Evolutionary conservation across 23 red algal species (phyloP), one percentile per base, ranked within the genome.

Genomic region (Agarophyton chilense): DNA sequence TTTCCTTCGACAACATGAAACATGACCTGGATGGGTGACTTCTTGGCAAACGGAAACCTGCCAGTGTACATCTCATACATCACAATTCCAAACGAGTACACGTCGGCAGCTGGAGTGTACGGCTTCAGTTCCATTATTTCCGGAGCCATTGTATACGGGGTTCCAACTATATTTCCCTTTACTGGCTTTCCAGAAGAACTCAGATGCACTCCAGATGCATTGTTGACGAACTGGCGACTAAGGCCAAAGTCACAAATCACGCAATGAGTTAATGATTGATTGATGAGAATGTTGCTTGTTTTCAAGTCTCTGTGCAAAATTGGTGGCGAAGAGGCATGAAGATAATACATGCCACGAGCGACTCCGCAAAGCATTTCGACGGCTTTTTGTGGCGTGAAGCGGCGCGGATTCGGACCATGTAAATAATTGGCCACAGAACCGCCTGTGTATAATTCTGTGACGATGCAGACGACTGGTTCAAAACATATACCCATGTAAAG

Each of bases 241-340:
- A 98, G 82, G 21, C 96, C 96, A 83, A 98, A 98, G 55, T 98
- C 96, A 53, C 96, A 98, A 75, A 98, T 98, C 12, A 94, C 96
- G 17, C 83, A 86, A 68, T 94, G 96, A 58, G 75, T 95, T 17
- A 95, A 19, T 31, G 82, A 38, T 84, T 83, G 68, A 77, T 98
- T 92, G 40, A 98, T 79, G 47, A 98, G 86, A 63, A 98, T 93
- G 86, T 98, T 98, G 61, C 92, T 95, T 44, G 96, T 80, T 66
- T 98, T 98, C 66, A 98, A 79, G 83, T 98, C 96, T 33, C 96
- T 89, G 61, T 98, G 96, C 64, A 98, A 84, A 62, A 98, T 95
- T 44, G 87, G 75, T 39, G 96, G 96, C 18, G 58, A 74, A n/a
- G 92, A 98, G 17, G 96, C 94, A 85, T 98, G 96, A 52, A 98